Percentiles rank a stretch among this genome's conserved stretches.
These are phyloP conservation scores for Gloeopeniophorella convolvens DNA, from an alignment of 768 basidiomycete genomes.

Conservation along the genomic window DNA sequence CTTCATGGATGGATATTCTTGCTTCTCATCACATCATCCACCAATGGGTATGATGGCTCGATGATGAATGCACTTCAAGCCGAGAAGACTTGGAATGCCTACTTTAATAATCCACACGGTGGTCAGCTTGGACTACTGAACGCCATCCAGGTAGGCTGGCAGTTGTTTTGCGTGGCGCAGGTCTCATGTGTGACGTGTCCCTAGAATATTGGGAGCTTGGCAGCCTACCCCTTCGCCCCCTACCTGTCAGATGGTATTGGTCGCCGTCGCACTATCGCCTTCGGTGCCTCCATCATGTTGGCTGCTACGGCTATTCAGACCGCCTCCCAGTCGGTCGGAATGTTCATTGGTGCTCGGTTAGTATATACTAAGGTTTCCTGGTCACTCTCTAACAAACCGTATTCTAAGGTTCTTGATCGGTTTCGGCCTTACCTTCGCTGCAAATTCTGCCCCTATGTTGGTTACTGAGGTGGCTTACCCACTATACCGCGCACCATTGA, in stretches of 20 bases:
- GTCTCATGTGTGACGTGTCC: too few relatives aligned
- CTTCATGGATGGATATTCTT: slow-evolving; percentile 61
- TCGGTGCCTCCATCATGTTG: slow-evolving; percentile 31
- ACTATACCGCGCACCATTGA: too few relatives aligned
- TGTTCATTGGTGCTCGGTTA: slow-evolving; percentile 33
- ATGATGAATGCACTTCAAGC: slow-evolving; percentile 80
- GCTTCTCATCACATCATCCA: slow-evolving; percentile 68
- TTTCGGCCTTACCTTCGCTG: too few relatives aligned
- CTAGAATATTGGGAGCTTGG: too few relatives aligned
- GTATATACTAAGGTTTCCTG: too few relatives aligned
- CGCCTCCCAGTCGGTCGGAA: slow-evolving; percentile 27
- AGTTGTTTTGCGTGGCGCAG: too few relatives aligned
- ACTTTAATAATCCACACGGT: slow-evolving; percentile 38
- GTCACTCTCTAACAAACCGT: too few relatives aligned
- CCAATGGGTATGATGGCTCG: slow-evolving; percentile 70
- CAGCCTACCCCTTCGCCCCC: too few relatives aligned
- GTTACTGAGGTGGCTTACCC: too few relatives aligned
- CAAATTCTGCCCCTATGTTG: too few relatives aligned
- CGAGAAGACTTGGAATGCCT: slow-evolving; percentile 52
- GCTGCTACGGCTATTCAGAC: slow-evolving; percentile 30
- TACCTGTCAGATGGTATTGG: slow-evolving; percentile 30
- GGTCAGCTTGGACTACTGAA: not conserved
- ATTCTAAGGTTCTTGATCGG: too few relatives aligned
- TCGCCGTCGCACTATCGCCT: slow-evolving; percentile 25
- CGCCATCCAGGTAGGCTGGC: too few relatives aligned